Base-by-base conservation (phyloP, 352 stramenopile genomes). In the Thraustochytrium striatum region DNA sequence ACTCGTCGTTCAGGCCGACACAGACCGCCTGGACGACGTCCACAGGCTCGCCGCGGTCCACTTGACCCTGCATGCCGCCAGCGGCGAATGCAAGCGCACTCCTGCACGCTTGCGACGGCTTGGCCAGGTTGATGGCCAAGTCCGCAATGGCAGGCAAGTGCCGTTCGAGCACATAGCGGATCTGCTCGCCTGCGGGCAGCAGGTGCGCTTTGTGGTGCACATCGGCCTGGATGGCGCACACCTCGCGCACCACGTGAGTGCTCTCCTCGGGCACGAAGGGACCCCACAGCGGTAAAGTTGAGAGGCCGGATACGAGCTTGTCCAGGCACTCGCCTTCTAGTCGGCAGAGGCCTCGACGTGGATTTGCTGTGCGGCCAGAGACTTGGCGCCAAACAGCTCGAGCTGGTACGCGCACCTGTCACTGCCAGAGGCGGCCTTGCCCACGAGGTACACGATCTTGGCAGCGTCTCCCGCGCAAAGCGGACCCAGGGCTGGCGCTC, bases 201-300 rank as follows among this genome's bases (percentile, higher is more conserved):
- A 3, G 16, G 11, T 30, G 28, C 9, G 28, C 28, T 9, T 52
- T 9, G 50, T n/a, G 11, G 3, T 53, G 8, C 55, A 25, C 55
- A 25, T 62, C 55, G 25, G 8, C 35, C 13, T 69, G 19, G 32
- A 65, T 65, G 5, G 9, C 36, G 69, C 69, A 79, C 1, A 69
- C 55, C 13, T 50, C 69, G 16, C 21, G 3, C 9, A 79, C 28
- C n/a, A 79, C 38, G 1, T 73, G 9, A 13, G 9, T 13, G 11
- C 50, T 79, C 69, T 36, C 33, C 5, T 2, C 32, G 0, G 69
- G 69, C 35, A 79, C 1, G 35, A 79, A 79, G 21, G 47, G 35
- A 3, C 69, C 69, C 69, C 69, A 79, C 44, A 79, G 33, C 25
- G 69, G 69, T 21, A 79, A 39, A 19, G 39, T 58, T 21, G n/a